These are phyloP conservation scores for Nidula microcarpa DNA, from an alignment of 768 basidiomycete species.

Conservation along the genomic window DNA sequence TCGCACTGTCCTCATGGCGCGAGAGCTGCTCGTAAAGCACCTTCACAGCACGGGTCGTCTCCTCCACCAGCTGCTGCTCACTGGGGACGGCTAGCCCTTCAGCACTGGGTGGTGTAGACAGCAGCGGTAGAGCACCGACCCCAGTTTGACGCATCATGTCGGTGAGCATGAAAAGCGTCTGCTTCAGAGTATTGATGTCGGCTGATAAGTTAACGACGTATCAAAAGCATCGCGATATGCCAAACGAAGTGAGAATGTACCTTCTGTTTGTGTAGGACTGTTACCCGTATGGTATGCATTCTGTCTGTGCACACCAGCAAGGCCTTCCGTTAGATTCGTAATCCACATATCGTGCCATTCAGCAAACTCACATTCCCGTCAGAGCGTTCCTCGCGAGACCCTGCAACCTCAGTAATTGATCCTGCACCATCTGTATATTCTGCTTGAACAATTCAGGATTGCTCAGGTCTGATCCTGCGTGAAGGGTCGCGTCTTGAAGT, in stretches of 20 bases:
- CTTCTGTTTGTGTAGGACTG: slow-evolving; percentile 52
- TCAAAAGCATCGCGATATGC: no score
- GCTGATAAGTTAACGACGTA: no score
- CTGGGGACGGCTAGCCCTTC: not conserved
- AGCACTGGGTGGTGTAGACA: slow-evolving; percentile 18
- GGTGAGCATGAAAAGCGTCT: slow-evolving; percentile 39
- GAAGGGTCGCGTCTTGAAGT: slow-evolving; percentile 8
- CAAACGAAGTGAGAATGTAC: slow-evolving; percentile 31
- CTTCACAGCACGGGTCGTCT: not conserved
- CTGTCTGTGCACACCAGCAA: slow-evolving; percentile 31
- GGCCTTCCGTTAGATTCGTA: not conserved
- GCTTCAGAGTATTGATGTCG: slow-evolving; percentile 34
- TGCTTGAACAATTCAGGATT: slow-evolving; percentile 63
- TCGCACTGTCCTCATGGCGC: not conserved
- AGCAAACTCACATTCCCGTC: slow-evolving; percentile 48
- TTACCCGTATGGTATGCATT: slow-evolving; percentile 57
- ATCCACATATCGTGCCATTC: not conserved
- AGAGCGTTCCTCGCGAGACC: slow-evolving; percentile 44
- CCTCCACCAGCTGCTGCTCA: not conserved
- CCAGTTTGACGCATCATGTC: slow-evolving; percentile 55
- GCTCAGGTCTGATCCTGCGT: slow-evolving; percentile 46
- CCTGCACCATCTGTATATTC: slow-evolving; percentile 44
- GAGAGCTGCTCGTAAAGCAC: not conserved
- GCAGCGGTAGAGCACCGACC: slow-evolving; percentile 62
- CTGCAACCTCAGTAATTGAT: slow-evolving; percentile 47